Evolutionary conservation across 2,329 filamentous ascomycete genomes (phyloP), one percentile per base, ranked within the genome.

Genomic region (Fusarium nodosum): DNA sequence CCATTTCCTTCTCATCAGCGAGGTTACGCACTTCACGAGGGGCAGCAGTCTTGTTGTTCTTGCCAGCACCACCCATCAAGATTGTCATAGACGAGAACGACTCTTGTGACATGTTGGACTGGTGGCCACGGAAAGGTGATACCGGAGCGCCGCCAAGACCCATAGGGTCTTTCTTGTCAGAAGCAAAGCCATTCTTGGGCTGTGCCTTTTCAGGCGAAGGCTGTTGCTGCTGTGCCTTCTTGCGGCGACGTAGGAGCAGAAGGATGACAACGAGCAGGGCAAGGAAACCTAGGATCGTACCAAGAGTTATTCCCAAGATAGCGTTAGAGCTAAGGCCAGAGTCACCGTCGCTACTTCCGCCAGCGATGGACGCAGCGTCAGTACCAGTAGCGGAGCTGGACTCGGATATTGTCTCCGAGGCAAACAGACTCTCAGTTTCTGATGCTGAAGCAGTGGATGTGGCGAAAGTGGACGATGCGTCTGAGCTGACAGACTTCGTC

Each of bases 291-390:
- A 92, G 87, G 24, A 97, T 89, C n/a, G 90, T 89, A 15, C 94
- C 94, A 1, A 98, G 85, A 0, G 92, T 92, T 52, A 93, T 92
- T 34, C 93, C 94, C 2, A 97, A 85, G 30, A 97, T 91, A 10
- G 88, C 71, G 79, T 85, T 82, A 76, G 82, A 76, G 61, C 78
- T 75, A 50, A 78, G 67, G n/a, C 74, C 77, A 39, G 80, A 78
- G 26, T 77, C 75, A 28, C 77, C 66, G 13, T 55, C 59, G 22
- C 58, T 60, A 18, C n/a, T 76, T 13, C 74, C 72, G 16, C 73
- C 71, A n/a, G 76, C 66, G 7, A 74, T 65, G 2, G 77, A 64
- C 15, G 76, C 72, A 11, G 72, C 65, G 42, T 69, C 68, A 16
- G 72, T 73, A n/a, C 65, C 65, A 20, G 72, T 67, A 44, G 73